Evolutionary conservation across 1,139 yeast genomes (phyloP).

Genomic region (Meyerozyma athensensis): DNA sequence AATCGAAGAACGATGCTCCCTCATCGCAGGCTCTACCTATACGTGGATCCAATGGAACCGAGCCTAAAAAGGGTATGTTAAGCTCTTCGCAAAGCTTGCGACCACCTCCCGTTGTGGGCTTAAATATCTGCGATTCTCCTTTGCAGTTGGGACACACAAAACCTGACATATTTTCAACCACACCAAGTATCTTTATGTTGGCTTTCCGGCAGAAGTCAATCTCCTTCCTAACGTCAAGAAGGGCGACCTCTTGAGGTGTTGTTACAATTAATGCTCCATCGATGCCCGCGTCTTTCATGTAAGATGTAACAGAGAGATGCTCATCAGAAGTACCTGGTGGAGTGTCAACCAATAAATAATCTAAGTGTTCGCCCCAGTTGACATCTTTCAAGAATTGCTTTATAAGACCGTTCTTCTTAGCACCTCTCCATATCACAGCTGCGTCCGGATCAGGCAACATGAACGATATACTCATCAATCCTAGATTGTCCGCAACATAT

Average conservation of each 20-base stretch:
- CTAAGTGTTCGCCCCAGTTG: constrained; percentile 85
- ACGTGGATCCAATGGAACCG: constrained; percentile 93
- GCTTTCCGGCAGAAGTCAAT: constrained; percentile 94
- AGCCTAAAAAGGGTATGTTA: constrained; percentile 74
- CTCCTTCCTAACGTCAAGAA: constrained; percentile 92
- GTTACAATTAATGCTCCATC: constrained; percentile 96
- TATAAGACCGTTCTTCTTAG: constrained; percentile 87
- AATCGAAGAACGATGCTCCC: constrained; percentile 84
- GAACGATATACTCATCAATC: constrained; percentile 92
- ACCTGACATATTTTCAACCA: constrained; percentile 98
- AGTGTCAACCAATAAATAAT: constrained; percentile 87
- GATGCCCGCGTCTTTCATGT: constrained; percentile 83
- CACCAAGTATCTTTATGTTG: constrained; percentile 74
- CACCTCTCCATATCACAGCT: constrained; percentile 96
- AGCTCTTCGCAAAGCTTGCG: constrained; percentile 74
- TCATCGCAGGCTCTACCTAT: constrained; percentile 84
- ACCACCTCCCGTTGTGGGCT: constrained; percentile 97
- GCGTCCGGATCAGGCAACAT: constrained; percentile 93
- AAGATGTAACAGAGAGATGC: constrained; percentile 84
- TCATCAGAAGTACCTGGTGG: constrained; percentile 99
- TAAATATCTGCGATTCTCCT: constrained; percentile 85
- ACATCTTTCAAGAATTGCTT: constrained; percentile 94
- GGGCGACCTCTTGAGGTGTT: constrained; percentile 96
- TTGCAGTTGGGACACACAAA: constrained; percentile 95
- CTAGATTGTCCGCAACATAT: constrained; percentile 89